phyloP scores from a whole-genome alignment of 257 asterid species.

The Cinchona pubescens region DNA sequence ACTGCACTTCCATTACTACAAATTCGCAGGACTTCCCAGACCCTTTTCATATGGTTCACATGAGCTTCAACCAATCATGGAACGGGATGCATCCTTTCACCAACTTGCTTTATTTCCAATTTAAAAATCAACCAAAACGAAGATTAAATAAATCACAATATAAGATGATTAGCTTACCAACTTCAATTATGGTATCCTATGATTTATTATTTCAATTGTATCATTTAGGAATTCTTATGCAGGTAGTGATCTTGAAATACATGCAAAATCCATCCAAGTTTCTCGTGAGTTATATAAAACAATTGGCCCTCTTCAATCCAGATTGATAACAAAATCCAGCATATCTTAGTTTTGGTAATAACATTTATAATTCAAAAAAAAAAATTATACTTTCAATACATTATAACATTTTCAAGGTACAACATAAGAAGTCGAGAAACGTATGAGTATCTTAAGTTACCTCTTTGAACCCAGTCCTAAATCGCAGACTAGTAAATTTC shows the following conservation, averaged over 20 bases:
- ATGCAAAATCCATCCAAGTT: neutral
- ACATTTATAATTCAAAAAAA: no score
- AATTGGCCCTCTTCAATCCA: neutral
- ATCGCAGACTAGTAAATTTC: constrained; percentile 67
- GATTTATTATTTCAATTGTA: neutral
- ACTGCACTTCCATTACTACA: constrained; percentile 89
- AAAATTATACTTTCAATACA: no score
- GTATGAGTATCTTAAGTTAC: constrained; percentile 26
- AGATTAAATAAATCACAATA: no score
- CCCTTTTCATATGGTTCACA: constrained; percentile 70
- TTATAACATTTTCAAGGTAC: neutral
- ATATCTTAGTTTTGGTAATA: no score
- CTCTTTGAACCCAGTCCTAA: constrained; percentile 54
- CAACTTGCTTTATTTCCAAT: constrained; percentile 90
- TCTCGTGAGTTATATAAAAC: neutral
- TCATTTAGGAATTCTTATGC: neutral
- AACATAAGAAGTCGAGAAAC: neutral
- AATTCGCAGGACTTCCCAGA: constrained; percentile 81
- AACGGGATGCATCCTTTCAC: constrained; percentile 87
- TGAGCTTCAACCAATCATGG: constrained; percentile 88
- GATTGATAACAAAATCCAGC: no score
- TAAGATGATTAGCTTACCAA: neutral
- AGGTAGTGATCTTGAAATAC: neutral
- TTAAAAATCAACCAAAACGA: constrained; percentile 32
- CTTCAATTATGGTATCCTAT: neutral